phyloP scores from a whole-genome alignment of 1,139 yeast species.

The Hansenula lynferdii region DNA sequence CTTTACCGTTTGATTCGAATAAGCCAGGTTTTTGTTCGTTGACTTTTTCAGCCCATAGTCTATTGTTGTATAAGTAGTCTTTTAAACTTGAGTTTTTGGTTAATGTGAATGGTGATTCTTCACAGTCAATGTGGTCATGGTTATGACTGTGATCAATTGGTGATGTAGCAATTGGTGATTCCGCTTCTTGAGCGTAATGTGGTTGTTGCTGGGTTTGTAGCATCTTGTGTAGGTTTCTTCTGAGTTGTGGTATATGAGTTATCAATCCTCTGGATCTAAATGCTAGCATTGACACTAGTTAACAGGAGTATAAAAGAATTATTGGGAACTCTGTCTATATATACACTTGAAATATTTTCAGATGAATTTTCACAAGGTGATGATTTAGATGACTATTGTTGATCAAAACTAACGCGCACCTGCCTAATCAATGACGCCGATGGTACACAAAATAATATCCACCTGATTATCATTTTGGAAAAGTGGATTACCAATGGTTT shows the following conservation, averaged over 20 bases:
- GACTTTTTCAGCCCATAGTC: conserved; percentile 58
- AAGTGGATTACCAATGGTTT: too few relatives aligned
- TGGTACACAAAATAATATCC: too few relatives aligned
- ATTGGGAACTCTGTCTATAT: too few relatives aligned
- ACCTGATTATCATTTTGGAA: too few relatives aligned
- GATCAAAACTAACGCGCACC: too few relatives aligned
- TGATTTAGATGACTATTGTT: too few relatives aligned
- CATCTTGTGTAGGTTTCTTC: not conserved
- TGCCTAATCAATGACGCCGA: too few relatives aligned
- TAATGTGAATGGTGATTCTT: conserved; percentile 48
- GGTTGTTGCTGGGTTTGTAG: too few relatives aligned
- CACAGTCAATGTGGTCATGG: conserved; percentile 5
- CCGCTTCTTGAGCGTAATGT: too few relatives aligned
- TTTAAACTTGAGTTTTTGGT: conserved; percentile 52
- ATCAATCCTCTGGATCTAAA: not conserved
- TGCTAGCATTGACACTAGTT: not conserved
- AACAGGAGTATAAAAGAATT: not conserved
- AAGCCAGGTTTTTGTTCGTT: conserved; percentile 58
- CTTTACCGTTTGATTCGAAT: conserved; percentile 68
- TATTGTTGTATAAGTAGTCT: conserved; percentile 67
- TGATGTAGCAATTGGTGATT: too few relatives aligned
- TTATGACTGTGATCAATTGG: conserved; percentile 3
- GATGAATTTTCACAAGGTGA: too few relatives aligned
- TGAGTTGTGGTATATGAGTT: not conserved
- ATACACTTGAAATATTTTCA: too few relatives aligned